Conservation (phyloP, 192 early-diverging fungal species). For the Spizellomyces sp. region DNA sequence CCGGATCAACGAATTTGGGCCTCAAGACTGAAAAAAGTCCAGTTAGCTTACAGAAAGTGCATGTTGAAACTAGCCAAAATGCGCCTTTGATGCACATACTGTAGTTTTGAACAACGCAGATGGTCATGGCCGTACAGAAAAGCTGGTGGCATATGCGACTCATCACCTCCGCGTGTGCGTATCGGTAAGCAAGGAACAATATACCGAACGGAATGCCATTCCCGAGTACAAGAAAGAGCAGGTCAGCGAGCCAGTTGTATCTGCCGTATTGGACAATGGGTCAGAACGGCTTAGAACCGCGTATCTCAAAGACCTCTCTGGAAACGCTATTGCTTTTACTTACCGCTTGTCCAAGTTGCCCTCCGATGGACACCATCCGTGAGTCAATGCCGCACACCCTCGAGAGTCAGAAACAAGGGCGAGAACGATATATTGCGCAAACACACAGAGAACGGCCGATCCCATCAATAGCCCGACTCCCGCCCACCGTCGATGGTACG, state of each 20-base stretch:
- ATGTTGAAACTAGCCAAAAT: no score
- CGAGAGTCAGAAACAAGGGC: background rate
- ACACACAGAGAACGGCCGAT: background rate
- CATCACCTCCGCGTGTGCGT: background rate
- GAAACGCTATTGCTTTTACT: background rate
- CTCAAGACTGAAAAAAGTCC: slow-evolving; percentile 8
- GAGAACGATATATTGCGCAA: slow-evolving; percentile 6
- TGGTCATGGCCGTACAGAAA: background rate
- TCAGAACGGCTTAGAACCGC: background rate
- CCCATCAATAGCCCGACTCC: background rate
- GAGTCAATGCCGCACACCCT: background rate
- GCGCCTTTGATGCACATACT: background rate
- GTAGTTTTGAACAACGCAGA: background rate
- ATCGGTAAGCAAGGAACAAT: background rate
- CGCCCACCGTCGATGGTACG: slow-evolving; percentile 8
- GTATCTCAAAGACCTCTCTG: no score
- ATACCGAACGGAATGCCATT: background rate
- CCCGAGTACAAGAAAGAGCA: slow-evolving; percentile 2
- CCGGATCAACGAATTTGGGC: slow-evolving; percentile 28
- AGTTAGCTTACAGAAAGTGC: no score
- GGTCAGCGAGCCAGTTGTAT: slow-evolving; percentile 1
- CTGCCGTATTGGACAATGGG: background rate
- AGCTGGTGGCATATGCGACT: background rate
- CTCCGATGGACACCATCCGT: background rate
- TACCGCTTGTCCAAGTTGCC: no score